Evolutionary conservation across 1,139 yeast species (phyloP), one percentile per base, ranked within the genome.

Genomic region (Candida sanyaensis): DNA sequence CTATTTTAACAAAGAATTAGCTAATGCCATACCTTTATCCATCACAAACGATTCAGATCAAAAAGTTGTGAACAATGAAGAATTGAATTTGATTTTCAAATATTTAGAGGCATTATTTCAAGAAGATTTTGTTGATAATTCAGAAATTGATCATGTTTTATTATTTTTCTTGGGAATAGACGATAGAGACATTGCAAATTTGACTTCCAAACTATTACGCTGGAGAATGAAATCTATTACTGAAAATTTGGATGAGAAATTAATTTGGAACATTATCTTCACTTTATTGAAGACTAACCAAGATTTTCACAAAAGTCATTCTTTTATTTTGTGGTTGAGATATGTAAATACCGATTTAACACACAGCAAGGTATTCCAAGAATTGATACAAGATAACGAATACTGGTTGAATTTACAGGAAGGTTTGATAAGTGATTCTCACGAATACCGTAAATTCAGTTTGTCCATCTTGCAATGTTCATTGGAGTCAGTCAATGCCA

Each of bases 361-460:
- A 3, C 31, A 45, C 0, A 59, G 64, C 17, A 32, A 45, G 1
- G 50, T 47, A 23, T 75, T 78, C 47, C 76, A 77, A 43, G 32
- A 49, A 0, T 55, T 73, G 2, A 54, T 84, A 5, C 57, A 63
- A 26, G 49, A 53, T 10, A 70, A 73, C 3, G 55, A 62, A 1
- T 89, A 86, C 60, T 90, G 96, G 96, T 46, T 53, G 9, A 57
- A 63, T 9, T 61, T 90, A 30, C 89, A 86, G 55, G 55, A 58
- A 11, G 88, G 90, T 0, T 66, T 89, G 34, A 73, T 77, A 11
- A 77, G 83, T 48, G 61, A 68, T 5, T 71, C 81, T 0, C 92
- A 87, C 58, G 96, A 88, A 52, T 83, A 80, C 48, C 77, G 91
- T 44, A 90, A 89, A 61, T 81, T 82, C 57, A 75, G 86, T n/a